These are phyloP conservation scores for Cryptosporidium canis DNA, from an alignment of 169 alveolate species.

Conservation along the genomic window DNA sequence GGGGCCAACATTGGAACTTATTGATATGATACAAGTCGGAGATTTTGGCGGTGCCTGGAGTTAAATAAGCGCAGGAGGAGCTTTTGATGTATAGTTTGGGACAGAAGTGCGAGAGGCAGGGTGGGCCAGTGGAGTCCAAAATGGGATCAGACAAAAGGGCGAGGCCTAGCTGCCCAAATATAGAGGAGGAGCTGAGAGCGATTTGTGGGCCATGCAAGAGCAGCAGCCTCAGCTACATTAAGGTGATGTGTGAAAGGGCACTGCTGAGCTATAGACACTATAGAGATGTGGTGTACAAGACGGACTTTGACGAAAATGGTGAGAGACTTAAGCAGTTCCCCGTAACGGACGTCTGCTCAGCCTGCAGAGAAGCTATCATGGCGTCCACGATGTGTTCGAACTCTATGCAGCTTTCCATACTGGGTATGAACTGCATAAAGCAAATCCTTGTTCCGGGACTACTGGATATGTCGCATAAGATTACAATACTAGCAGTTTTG, in stretches of 20 bases:
- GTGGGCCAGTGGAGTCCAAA: not conserved
- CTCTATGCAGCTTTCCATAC: not conserved
- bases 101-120: not conserved
- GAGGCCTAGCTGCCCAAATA: conserved; percentile 56
- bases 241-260: conserved; percentile 64
- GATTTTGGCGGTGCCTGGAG: not conserved
- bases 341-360: conserved; percentile 58
- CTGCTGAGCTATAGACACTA: conserved; percentile 51
- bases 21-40: not conserved
- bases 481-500: conserved; percentile 52
- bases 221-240: conserved; percentile 28
- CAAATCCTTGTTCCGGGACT: conserved; percentile 63
- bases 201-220: conserved; percentile 47
- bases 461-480: conserved; percentile 49
- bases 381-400: conserved; percentile 38
- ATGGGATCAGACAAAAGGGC: not conserved
- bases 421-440: conserved; percentile 65
- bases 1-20: not conserved
- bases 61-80: not conserved
- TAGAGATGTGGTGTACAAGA: conserved; percentile 35
- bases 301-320: not conserved
- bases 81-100: not conserved
- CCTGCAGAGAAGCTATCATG: conserved; percentile 57
- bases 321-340: conserved; percentile 16
- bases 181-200: conserved; percentile 68